Evolutionary conservation across 2,329 filamentous ascomycete genomes (phyloP).

Genomic region (Cercospora berteroae): DNA sequence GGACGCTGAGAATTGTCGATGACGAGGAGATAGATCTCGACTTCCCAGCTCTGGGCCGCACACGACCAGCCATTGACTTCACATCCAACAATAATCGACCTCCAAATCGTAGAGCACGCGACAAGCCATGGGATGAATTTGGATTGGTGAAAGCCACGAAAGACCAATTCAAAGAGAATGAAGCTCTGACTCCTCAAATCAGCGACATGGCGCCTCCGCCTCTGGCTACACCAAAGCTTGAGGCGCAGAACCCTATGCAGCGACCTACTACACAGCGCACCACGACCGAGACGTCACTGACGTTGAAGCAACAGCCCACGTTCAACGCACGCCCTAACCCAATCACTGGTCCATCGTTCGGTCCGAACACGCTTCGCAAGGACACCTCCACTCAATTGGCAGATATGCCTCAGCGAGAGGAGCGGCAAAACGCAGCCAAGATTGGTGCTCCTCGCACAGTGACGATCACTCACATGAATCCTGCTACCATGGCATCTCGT

Average conservation of each 20-base stretch:
- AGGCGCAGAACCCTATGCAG: conserved; percentile 1
- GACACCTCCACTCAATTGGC: conserved; percentile 43
- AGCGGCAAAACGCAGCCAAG: conserved; percentile 43
- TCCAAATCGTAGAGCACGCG: conserved; percentile 63
- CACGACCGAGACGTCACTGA: conserved; percentile 15
- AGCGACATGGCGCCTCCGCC: conserved; percentile 19
- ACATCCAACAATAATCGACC: conserved; percentile 74
- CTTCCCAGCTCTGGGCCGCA: conserved; percentile 74
- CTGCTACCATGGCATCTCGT: conserved; percentile 64
- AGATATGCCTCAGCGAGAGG: conserved; percentile 46
- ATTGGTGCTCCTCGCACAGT: conserved; percentile 69
- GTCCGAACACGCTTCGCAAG: conserved; percentile 42
- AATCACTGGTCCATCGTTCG: conserved; percentile 51
- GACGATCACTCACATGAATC: conserved; percentile 69
- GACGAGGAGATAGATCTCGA: conserved; percentile 83
- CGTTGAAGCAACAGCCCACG: conserved; percentile 29
- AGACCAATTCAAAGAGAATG: conserved; percentile 67
- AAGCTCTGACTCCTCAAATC: conserved; percentile 42
- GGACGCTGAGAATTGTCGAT: conserved; percentile 79
- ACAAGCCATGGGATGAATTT: conserved; percentile 79
- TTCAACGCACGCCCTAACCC: conserved; percentile 49
- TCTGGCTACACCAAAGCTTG: conserved; percentile 17
- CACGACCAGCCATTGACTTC: conserved; percentile 71
- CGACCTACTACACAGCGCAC: conserved; percentile 18
- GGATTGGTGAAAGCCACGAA: conserved; percentile 71